phyloP scores from a whole-genome alignment of 1,284 basidiomycete genomes.

The Ganoderma lucidum region DNA sequence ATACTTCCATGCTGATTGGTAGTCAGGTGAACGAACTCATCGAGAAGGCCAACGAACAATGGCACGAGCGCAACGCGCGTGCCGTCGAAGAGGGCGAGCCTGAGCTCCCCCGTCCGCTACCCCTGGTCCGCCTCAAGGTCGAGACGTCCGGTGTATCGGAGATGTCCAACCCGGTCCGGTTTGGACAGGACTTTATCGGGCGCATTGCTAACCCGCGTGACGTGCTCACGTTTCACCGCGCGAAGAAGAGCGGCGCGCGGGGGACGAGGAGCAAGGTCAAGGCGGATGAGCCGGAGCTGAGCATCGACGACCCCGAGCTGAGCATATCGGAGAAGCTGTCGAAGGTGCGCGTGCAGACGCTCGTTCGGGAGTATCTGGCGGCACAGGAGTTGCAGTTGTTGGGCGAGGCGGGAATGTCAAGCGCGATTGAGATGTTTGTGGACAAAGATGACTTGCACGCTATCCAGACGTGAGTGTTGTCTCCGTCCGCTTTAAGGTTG shows the following conservation, averaged over 20 bases:
- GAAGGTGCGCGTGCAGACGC: conserved; percentile 74
- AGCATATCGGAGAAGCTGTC: conserved; percentile 71
- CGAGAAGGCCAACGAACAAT: conserved; percentile 75
- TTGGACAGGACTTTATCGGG: conserved; percentile 95
- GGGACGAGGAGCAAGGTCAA: conserved; percentile 54
- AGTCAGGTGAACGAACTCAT: conserved; percentile 85
- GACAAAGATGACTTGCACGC: conserved; percentile 96
- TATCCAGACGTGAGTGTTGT: conserved; percentile 76
- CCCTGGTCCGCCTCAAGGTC: conserved; percentile 91
- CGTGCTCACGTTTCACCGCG: conserved; percentile 88
- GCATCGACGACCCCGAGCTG: conserved; percentile 77
- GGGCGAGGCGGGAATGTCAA: conserved; percentile 86
- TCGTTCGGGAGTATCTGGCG: conserved; percentile 89
- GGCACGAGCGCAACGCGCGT: conserved; percentile 80
- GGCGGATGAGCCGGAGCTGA: conserved; percentile 75
- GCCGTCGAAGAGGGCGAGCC: conserved; percentile 76
- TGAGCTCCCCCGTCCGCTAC: conserved; percentile 77
- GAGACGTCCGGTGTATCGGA: conserved; percentile 91
- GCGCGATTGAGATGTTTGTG: conserved; percentile 92
- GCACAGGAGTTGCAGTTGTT: conserved; percentile 91
- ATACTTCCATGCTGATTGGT: not conserved
- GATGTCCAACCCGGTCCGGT: conserved; percentile 95
- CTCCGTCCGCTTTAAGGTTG: not conserved
- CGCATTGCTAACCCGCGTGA: conserved; percentile 95
- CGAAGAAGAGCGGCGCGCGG: conserved; percentile 65